Evolutionary conservation across 2,329 filamentous ascomycete species (phyloP).

Genomic region (Colletotrichum caudatum): DNA sequence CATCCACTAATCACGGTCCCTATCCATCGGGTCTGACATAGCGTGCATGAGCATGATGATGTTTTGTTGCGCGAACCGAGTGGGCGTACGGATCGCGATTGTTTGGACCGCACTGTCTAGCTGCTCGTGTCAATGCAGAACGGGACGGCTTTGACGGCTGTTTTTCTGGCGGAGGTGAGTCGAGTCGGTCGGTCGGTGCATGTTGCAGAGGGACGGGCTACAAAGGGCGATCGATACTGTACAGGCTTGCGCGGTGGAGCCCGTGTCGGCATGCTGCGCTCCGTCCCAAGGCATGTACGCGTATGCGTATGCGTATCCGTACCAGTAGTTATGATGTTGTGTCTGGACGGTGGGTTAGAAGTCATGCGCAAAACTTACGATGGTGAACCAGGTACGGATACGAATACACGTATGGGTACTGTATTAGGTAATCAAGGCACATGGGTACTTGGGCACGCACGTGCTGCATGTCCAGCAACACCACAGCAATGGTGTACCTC

Average conservation of each 20-base stretch:
- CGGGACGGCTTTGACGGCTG: not conserved
- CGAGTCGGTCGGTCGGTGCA: too few species aligned
- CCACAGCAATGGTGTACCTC: not conserved
- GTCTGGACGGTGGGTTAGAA: constrained; percentile 6
- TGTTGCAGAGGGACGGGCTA: constrained; percentile 23
- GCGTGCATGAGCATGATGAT: constrained; percentile 13
- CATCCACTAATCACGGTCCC: constrained; percentile 6
- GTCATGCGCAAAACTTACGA: constrained; percentile 28
- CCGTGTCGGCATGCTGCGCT: not conserved
- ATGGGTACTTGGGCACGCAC: too few species aligned
- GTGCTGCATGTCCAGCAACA: not conserved
- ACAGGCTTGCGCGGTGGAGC: not conserved
- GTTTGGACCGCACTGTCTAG: not conserved
- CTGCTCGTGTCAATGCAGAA: constrained; percentile 10
- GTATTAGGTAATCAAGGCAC: too few species aligned
- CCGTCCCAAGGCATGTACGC: not conserved
- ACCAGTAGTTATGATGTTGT: constrained; percentile 1
- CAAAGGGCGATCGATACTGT: not conserved
- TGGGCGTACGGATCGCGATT: not conserved
- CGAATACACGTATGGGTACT: not conserved
- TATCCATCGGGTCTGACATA: not conserved
- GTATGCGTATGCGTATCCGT: not conserved
- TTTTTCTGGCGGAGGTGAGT: constrained; percentile 21
- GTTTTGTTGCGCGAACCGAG: not conserved
- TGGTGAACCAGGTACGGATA: not conserved